phyloP scores from a whole-genome alignment of 2,329 filamentous ascomycete genomes.

The Cladophialophora psammophila region DNA sequence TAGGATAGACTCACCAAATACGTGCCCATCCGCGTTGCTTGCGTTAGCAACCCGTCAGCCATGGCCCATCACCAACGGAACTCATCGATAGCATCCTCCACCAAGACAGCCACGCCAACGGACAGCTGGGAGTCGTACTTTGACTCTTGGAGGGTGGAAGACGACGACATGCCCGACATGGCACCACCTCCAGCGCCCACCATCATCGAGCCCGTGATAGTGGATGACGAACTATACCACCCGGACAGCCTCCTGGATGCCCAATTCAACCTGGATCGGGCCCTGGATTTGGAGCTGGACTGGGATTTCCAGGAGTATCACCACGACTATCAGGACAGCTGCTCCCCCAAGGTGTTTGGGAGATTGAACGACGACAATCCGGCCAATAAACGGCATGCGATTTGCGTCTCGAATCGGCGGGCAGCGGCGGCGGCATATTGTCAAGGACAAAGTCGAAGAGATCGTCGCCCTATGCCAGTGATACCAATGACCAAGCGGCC shows the following conservation, averaged over 20 bases:
- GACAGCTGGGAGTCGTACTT: conserved; percentile 37
- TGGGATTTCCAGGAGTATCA: conserved; percentile 21
- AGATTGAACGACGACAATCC: conserved; percentile 22
- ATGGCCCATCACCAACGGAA: conserved; percentile 15
- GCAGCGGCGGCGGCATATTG: neutral
- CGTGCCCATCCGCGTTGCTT: neutral
- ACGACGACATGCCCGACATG: conserved; percentile 22
- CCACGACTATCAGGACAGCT: conserved; percentile 16
- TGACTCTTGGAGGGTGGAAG: conserved; percentile 34
- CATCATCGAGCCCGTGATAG: conserved; percentile 30
- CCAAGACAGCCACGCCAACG: conserved; percentile 25
- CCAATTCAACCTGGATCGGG: conserved; percentile 27
- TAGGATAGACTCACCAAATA: neutral
- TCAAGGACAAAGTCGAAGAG: conserved; percentile 17
- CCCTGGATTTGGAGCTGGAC: conserved; percentile 25
- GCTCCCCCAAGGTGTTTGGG: conserved; percentile 20
- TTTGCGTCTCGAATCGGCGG: conserved; percentile 12
- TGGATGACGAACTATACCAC: conserved; percentile 32
- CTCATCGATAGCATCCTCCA: conserved; percentile 17
- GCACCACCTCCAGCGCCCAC: conserved; percentile 9
- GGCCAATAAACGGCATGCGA: conserved; percentile 16
- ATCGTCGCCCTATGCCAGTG: conserved; percentile 10
- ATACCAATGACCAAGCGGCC: conserved; percentile 1
- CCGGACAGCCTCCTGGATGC: conserved; percentile 28
- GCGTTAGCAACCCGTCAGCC: neutral